Percentiles rank a stretch among this genome's conserved stretches.
phyloP scores from a whole-genome alignment of 2,329 filamentous ascomycete species.

The Arthrobotrys musiformis region DNA sequence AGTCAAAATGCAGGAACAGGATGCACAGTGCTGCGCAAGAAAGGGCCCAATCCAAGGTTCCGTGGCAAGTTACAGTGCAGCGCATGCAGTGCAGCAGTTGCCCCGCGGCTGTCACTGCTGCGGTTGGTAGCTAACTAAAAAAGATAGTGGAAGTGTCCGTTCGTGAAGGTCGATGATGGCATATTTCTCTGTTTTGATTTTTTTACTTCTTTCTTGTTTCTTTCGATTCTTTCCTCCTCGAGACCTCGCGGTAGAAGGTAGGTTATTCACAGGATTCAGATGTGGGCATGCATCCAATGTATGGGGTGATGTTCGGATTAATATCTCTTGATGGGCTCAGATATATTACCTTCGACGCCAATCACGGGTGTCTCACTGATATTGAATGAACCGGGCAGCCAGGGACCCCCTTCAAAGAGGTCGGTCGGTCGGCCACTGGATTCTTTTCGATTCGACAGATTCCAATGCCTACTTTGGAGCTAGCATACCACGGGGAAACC shows the following conservation, averaged over 20 bases:
- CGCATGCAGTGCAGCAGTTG: background rate
- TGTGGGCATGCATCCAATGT: no score
- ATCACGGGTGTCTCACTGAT: slow-evolving; percentile 13
- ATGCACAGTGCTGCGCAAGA: background rate
- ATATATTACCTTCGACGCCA: slow-evolving; percentile 18
- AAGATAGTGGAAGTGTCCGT: slow-evolving; percentile 21
- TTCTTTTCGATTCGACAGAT: slow-evolving; percentile 9
- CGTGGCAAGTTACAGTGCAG: slow-evolving; percentile 18
- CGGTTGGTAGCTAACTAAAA: slow-evolving; percentile 28
- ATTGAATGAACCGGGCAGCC: background rate
- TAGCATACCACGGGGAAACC: background rate
- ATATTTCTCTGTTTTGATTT: slow-evolving; percentile 3
- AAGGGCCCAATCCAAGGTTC: slow-evolving; percentile 3
- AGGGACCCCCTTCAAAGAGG: slow-evolving; percentile 9
- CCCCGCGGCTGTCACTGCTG: slow-evolving; percentile 39
- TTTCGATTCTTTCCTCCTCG: background rate
- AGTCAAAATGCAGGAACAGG: slow-evolving; percentile 47
- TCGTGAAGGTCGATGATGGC: background rate
- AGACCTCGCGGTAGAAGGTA: background rate
- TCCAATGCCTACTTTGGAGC: background rate
- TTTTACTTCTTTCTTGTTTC: background rate
- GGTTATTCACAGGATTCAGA: background rate
- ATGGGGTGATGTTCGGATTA: slow-evolving; percentile 17
- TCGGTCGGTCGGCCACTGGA: background rate
- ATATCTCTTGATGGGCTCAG: slow-evolving; percentile 4